Base-by-base conservation (phyloP, 2,329 filamentous ascomycete genomes). In the Pyrenochaeta sp. region DNA sequence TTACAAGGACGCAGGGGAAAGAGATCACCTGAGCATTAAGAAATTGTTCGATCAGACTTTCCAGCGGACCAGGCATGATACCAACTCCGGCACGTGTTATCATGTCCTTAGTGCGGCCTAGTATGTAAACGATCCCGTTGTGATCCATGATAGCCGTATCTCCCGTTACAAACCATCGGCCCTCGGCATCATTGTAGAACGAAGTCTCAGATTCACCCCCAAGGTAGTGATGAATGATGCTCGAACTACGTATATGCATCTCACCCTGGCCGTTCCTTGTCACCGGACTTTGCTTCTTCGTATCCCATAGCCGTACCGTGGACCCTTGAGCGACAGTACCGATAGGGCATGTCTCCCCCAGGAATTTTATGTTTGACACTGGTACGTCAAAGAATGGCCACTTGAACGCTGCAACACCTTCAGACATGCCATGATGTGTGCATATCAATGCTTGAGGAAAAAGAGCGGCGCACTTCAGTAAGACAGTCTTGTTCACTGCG, bases 71-170 rank as follows among this genome's bases (percentile, higher is more conserved):
- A 35, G 45, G 45, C 12, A 35, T 27, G n/a, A 48, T 41, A 6
- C 27, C 20, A 14, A 41, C 12, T 9, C 45, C 45, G 12, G 23
- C 27, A 21, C 36, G 36, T 15, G 17, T 14, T 11, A 48, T 48
- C 23, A 23, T 32, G 7, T 48, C 45, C n/a, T 41, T 48, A 9
- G 12, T 17, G 27, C 45, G 23, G 7, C 45, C 45, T n/a, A 48
- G 4, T 11, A 48, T 48, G 27, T 31, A 48, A 1, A 48, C 15
- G 20, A 48, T n/a, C 12, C 45, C 45, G 6, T 32, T 32, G 45
- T 15, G 14, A 17, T 41, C 45, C 20, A 48, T 41, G 23, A 41
- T 48, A n/a, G 45, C 45, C 10, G 29, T 41, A 17, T 48, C 45
- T 23, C 27, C 20, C 4, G 45, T 48, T 9, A 31, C 32, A 20